phyloP scores from a whole-genome alignment of 345 rosid species.

The Brassica napus region DNA sequence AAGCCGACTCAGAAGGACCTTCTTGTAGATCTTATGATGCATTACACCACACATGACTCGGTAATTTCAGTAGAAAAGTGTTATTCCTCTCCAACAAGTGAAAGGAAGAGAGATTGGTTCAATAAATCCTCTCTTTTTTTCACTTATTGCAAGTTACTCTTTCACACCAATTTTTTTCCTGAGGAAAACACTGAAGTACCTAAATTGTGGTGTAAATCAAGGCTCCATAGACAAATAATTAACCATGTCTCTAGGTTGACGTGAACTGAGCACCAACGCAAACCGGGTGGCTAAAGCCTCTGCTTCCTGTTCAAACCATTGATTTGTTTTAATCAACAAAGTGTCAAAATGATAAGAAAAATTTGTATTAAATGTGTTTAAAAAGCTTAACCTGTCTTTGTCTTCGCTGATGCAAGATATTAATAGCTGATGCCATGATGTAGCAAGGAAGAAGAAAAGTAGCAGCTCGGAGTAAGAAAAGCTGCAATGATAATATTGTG shows the following conservation, averaged over 20 bases:
- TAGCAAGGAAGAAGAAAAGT: constrained; percentile 93
- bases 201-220: constrained; percentile 18
- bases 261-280: constrained; percentile 84
- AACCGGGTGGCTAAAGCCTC: constrained; percentile 85
- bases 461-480: constrained; percentile 75
- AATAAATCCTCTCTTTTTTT: not conserved
- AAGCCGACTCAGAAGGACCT: not conserved
- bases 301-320: constrained; percentile 60
- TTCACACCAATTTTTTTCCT: constrained; percentile 7
- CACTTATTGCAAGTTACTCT: constrained; percentile 6
- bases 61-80: constrained; percentile 9
- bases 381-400: constrained; percentile 74
- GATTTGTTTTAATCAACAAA: not conserved
- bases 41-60: constrained; percentile 1
- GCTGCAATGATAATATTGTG: constrained; percentile 47
- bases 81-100: not conserved
- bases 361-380: not conserved
- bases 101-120: not conserved
- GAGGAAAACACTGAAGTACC: constrained; percentile 13
- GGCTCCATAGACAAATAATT: constrained; percentile 37
- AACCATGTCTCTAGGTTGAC: constrained; percentile 66
- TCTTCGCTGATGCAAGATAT: constrained; percentile 82
- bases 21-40: constrained; percentile 14
- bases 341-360: constrained; percentile 2
- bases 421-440: constrained; percentile 98